Percentiles rank a stretch among this genome's conserved stretches.
Conservation (phyloP, 2,329 filamentous ascomycete genomes). For the Colletotrichum caudatum region DNA sequence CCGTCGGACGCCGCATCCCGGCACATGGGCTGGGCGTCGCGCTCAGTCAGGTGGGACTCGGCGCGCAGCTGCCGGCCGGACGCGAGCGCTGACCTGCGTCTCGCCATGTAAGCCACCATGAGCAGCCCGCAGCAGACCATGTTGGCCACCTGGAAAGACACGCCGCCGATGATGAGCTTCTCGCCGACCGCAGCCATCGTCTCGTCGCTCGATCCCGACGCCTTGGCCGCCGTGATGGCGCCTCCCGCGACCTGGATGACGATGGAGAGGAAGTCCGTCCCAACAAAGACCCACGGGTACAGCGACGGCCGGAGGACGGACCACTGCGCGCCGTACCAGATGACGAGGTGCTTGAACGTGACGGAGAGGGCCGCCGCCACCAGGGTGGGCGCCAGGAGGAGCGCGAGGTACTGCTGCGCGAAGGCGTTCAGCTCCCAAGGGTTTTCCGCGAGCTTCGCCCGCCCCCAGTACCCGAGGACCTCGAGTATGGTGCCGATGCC, state of each 20-base stretch:
- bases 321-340: slow-evolving; percentile 55
- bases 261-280: slow-evolving; percentile 59
- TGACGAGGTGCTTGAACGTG: slow-evolving; percentile 59
- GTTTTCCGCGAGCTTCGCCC: slow-evolving; percentile 45
- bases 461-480: slow-evolving; percentile 1
- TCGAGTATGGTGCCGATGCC: slow-evolving; percentile 16
- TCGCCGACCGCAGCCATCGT: slow-evolving; percentile 38
- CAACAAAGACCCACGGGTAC: slow-evolving; percentile 64
- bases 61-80: background rate
- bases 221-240: slow-evolving; percentile 34
- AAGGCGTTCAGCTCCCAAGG: slow-evolving; percentile 56
- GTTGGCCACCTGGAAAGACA: slow-evolving; percentile 47
- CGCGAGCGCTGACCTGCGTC: background rate
- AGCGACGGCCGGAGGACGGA: slow-evolving; percentile 55
- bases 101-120: slow-evolving; percentile 34
- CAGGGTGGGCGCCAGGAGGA: slow-evolving; percentile 58
- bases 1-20: background rate
- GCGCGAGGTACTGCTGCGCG: slow-evolving; percentile 55
- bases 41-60: background rate
- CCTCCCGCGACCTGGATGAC: slow-evolving; percentile 45
- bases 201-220: slow-evolving; percentile 11
- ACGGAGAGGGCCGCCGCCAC: slow-evolving; percentile 60
- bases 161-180: slow-evolving; percentile 44
- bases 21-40: background rate
- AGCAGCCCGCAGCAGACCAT: slow-evolving; percentile 44